These are phyloP conservation scores for Gossypium herbaceum DNA, from an alignment of 345 rosid species.

Conservation along the genomic window DNA sequence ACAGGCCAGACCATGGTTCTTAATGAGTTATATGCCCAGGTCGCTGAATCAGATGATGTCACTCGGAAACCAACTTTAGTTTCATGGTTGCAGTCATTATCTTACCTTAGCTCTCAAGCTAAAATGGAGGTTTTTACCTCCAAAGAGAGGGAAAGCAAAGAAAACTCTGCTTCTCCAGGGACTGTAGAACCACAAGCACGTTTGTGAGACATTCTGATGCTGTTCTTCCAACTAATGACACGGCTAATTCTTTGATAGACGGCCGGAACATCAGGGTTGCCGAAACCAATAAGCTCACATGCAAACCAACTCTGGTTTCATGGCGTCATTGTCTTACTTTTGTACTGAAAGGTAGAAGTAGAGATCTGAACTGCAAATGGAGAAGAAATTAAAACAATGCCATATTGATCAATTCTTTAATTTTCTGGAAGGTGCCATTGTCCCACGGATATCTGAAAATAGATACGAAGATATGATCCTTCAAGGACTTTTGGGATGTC, in stretches of 20 bases:
- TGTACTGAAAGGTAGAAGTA: slow-evolving; percentile 37
- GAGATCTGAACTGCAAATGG: slow-evolving; percentile 16
- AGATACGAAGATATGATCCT: slow-evolving; percentile 18
- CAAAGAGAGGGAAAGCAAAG: background rate
- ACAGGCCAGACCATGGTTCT: slow-evolving; percentile 76
- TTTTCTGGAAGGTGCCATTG: too few species aligned
- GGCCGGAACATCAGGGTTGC: slow-evolving; percentile 66
- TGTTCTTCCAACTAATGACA: slow-evolving; percentile 29
- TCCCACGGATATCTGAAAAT: too few species aligned
- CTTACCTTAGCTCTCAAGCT: slow-evolving; percentile 56
- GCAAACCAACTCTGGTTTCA: slow-evolving; percentile 72
- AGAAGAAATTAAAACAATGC: slow-evolving; percentile 19
- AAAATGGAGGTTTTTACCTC: slow-evolving; percentile 1
- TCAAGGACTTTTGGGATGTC: too few species aligned
- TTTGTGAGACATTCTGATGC: background rate
- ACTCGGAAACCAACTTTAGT: slow-evolving; percentile 81
- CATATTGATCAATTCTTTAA: slow-evolving; percentile 1
- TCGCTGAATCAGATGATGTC: slow-evolving; percentile 92
- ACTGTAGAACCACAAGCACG: background rate
- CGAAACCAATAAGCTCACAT: slow-evolving; percentile 77
- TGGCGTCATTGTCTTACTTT: slow-evolving; percentile 71
- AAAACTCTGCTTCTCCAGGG: background rate
- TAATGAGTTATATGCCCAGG: slow-evolving; percentile 66
- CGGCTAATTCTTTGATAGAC: slow-evolving; percentile 51
- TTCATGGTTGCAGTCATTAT: slow-evolving; percentile 85